Evolutionary conservation across 345 rosid genomes (phyloP).

Genomic region (Aquilaria malaccensis): DNA sequence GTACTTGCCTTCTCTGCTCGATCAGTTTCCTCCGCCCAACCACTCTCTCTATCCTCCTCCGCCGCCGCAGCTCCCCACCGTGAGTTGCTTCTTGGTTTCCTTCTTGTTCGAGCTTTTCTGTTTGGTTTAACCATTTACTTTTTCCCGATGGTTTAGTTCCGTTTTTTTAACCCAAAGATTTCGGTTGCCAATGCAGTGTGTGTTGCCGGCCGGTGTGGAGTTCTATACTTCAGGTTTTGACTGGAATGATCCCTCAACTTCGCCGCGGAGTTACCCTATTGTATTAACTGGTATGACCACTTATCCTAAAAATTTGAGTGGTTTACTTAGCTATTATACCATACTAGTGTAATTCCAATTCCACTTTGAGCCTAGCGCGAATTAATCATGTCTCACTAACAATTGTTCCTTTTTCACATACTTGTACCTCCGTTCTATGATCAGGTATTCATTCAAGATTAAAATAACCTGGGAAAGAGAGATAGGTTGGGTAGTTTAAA

Average conservation of each 20-base stretch:
- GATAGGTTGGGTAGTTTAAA: no score
- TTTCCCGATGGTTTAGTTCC: neutral
- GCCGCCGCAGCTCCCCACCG: conserved; percentile 96
- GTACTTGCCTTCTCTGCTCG: conserved; percentile 77
- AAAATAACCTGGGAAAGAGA: no score
- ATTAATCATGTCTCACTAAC: no score
- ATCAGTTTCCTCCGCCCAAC: conserved; percentile 74
- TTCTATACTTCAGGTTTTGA: conserved; percentile 65
- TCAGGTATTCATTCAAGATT: no score
- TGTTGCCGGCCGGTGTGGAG: conserved; percentile 89
- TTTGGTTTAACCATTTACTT: neutral
- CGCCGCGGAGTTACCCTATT: conserved; percentile 90
- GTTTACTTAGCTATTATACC: no score
- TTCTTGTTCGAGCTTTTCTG: no score
- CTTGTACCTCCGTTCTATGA: no score
- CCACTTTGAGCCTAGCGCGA: no score
- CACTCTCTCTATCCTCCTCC: conserved; percentile 72
- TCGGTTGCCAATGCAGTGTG: conserved; percentile 48
- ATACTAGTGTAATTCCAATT: no score
- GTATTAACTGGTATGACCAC: conserved; percentile 72
- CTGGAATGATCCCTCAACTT: conserved; percentile 46
- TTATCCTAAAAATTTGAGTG: neutral
- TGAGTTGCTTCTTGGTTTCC: conserved; percentile 16
- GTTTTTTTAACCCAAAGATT: neutral
- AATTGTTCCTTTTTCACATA: no score